A percentile compares a stretch with the other conserved stretches of the same genome.
phyloP scores from a whole-genome alignment of 1,139 yeast genomes.

The Protomyces gravidus region DNA sequence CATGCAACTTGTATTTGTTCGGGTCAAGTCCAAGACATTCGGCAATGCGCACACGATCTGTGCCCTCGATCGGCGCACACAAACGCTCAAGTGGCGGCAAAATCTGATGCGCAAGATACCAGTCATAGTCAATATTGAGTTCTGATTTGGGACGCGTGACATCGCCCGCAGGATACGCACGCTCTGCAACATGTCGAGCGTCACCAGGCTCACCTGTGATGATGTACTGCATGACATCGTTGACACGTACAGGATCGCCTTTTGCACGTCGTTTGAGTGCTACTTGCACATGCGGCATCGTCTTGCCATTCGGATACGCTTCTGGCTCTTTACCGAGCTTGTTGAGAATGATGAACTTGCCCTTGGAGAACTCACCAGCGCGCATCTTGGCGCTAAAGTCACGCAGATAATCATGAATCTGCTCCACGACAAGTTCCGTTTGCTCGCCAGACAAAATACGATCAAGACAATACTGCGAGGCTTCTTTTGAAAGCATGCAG shows the following conservation, averaged over 20 bases:
- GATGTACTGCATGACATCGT: constrained; percentile 83
- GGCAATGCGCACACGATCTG: constrained; percentile 76
- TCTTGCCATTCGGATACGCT: constrained; percentile 52
- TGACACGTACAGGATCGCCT: constrained; percentile 83
- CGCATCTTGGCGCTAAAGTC: constrained; percentile 57
- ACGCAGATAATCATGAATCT: constrained; percentile 69
- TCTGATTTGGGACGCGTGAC: constrained; percentile 36
- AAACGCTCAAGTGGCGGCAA: constrained; percentile 88
- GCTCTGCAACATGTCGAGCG: constrained; percentile 33
- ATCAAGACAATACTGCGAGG: constrained; percentile 67
- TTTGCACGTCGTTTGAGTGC: constrained; percentile 72
- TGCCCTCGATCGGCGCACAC: constrained; percentile 78
- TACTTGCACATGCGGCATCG: constrained; percentile 90
- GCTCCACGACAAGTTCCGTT: constrained; percentile 70
- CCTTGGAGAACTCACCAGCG: constrained; percentile 57
- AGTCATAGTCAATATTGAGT: constrained; percentile 67
- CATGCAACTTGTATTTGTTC: constrained; percentile 50
- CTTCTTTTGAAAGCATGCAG: constrained; percentile 86
- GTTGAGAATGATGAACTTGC: constrained; percentile 45
- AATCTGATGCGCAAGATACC: constrained; percentile 81
- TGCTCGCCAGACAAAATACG: constrained; percentile 69
- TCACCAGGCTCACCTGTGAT: constrained; percentile 53
- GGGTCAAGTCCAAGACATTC: constrained; percentile 72
- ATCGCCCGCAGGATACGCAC: constrained; percentile 36
- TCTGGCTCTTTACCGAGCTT: constrained; percentile 45